These are phyloP conservation scores for Fusarium nisikadoi DNA, from an alignment of 2,329 filamentous ascomycete species.

Conservation along the genomic window DNA sequence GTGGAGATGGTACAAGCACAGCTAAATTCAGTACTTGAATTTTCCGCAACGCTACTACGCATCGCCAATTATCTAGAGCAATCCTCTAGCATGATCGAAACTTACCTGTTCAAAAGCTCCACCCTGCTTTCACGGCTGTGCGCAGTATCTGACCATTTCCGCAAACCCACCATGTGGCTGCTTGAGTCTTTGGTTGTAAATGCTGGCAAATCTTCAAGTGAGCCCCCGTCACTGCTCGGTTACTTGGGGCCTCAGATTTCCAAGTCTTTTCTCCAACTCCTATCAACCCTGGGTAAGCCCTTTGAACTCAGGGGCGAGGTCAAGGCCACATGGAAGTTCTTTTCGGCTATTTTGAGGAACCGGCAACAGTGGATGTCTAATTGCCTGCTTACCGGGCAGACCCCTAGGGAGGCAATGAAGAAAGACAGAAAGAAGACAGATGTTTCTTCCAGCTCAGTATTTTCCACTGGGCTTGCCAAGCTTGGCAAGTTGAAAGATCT, in stretches of 20 bases:
- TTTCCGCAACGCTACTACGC: constrained; percentile 77
- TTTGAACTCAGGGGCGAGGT: constrained; percentile 73
- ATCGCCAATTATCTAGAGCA: constrained; percentile 72
- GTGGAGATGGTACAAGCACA: constrained; percentile 68
- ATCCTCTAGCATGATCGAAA: constrained; percentile 74
- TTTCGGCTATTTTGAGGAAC: constrained; percentile 86
- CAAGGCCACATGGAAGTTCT: constrained; percentile 81
- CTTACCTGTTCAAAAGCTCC: constrained; percentile 82
- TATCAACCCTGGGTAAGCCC: constrained; percentile 82
- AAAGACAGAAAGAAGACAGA: constrained; percentile 62
- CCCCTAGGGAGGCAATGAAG: constrained; percentile 79
- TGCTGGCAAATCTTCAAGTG: constrained; percentile 72
- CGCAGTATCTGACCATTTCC: constrained; percentile 74
- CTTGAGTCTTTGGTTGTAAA: constrained; percentile 79
- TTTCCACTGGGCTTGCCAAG: constrained; percentile 77
- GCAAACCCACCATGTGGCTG: constrained; percentile 72
- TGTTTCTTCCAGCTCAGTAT: constrained; percentile 69
- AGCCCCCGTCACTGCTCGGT: constrained; percentile 93
- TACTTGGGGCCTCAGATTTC: constrained; percentile 86
- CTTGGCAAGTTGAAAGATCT: constrained; percentile 73
- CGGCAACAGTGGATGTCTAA: constrained; percentile 97
- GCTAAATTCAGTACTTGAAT: constrained; percentile 70
- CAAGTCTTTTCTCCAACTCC: constrained; percentile 82
- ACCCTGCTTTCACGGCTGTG: constrained; percentile 82
- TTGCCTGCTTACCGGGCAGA: constrained; percentile 88